Evolutionary conservation across 2,329 filamentous ascomycete genomes (phyloP).

Genomic region (Epichloe aotearoae): DNA sequence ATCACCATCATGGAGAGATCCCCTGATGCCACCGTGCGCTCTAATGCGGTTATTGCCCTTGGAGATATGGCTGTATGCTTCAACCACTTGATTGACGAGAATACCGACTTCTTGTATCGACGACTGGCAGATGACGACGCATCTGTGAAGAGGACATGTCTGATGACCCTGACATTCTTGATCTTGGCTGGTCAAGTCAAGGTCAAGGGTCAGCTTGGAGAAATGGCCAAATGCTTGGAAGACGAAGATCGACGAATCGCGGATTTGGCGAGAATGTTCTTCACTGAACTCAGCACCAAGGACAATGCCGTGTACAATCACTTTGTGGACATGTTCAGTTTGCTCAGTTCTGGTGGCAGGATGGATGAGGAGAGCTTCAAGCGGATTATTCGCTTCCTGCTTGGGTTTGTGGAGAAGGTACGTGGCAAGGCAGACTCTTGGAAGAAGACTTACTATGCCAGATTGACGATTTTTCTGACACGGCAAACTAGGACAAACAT

Average conservation of each 20-base stretch:
- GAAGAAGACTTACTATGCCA: conserved; percentile 8
- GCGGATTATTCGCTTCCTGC: conserved; percentile 80
- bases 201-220: conserved; percentile 94
- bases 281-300: conserved; percentile 92
- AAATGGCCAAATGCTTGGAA: conserved; percentile 98
- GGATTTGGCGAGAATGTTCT: conserved; percentile 95
- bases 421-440: conserved; percentile 13
- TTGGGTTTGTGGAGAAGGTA: conserved; percentile 96
- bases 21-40: conserved; percentile 80
- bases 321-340: conserved; percentile 97
- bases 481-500: conserved; percentile 66
- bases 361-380: conserved; percentile 78
- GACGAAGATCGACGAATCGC: conserved; percentile 91
- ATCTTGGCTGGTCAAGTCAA: conserved; percentile 97
- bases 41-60: conserved; percentile 90
- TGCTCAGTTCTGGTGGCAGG: conserved; percentile 68
- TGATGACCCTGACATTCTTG: conserved; percentile 96
- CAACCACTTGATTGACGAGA: conserved; percentile 97
- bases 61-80: conserved; percentile 99
- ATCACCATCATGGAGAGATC: conserved; percentile 98
- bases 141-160: conserved; percentile 89
- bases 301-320: conserved; percentile 99
- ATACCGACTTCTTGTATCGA: conserved; percentile 94
- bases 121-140: conserved; percentile 78
- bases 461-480: conserved; percentile 6